Conservation (phyloP, 2,329 filamentous ascomycete genomes). For the Atkinsonella texensis region DNA sequence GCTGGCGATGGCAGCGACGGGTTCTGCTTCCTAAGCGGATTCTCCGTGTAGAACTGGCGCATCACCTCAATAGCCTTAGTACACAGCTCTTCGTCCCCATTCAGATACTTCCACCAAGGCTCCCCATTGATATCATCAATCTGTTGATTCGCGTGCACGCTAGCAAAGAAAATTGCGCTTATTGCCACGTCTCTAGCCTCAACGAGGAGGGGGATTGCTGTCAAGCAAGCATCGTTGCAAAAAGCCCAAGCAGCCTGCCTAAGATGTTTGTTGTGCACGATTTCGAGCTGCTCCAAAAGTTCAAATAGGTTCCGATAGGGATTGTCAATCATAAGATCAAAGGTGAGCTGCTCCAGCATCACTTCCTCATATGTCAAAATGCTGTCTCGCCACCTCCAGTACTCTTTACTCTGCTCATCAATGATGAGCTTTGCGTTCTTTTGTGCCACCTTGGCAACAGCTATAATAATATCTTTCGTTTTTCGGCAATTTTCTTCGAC, state of each 20-base stretch:
- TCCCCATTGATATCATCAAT: conserved; percentile 65
- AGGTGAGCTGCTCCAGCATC: conserved; percentile 83
- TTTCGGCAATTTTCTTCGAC: conserved; percentile 95
- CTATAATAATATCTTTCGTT: conserved; percentile 87
- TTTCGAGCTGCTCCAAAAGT: conserved; percentile 58
- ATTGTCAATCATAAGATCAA: conserved; percentile 82
- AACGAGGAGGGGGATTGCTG: conserved; percentile 71
- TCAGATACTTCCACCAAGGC: conserved; percentile 78
- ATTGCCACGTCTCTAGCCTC: conserved; percentile 72
- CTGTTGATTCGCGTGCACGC: conserved; percentile 58
- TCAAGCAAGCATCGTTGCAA: conserved; percentile 80
- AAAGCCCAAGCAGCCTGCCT: conserved; percentile 89
- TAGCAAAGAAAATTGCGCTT: conserved; percentile 75
- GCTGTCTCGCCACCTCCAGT: conserved; percentile 94
- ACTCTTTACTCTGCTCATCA: conserved; percentile 96
- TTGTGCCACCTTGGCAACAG: conserved; percentile 86
- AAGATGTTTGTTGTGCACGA: conserved; percentile 69
- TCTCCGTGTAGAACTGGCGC: conserved; percentile 54
- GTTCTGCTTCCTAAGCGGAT: conserved; percentile 47
- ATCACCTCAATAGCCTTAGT: conserved; percentile 64
- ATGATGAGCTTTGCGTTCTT: conserved; percentile 85
- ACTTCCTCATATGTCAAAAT: conserved; percentile 88
- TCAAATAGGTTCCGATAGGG: conserved; percentile 79
- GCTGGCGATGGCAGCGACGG: conserved; percentile 40
- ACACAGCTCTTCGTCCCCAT: conserved; percentile 59